Evolutionary conservation across 2,329 filamentous ascomycete species (phyloP).

Genomic region (Orbilia quercus): DNA sequence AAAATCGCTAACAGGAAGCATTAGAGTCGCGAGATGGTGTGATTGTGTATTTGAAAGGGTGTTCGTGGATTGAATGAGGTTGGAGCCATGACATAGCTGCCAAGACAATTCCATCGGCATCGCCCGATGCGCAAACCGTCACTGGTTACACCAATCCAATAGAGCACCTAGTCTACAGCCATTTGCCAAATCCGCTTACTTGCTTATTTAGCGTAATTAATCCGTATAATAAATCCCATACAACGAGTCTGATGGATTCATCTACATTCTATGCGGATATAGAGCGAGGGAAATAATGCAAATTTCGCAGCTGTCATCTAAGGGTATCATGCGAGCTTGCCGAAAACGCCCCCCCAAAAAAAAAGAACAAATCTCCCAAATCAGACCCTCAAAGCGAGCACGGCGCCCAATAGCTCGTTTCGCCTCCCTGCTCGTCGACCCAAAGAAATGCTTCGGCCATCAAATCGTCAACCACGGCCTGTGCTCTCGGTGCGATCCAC

Average conservation of each 20-base stretch:
- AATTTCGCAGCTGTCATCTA: not conserved
- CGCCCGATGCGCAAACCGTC: not conserved
- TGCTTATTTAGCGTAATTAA: too few relatives aligned
- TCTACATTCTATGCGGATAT: too few relatives aligned
- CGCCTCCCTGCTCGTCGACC: conserved; percentile 85
- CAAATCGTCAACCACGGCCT: conserved; percentile 89
- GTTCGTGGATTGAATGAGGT: not conserved
- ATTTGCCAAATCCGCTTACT: too few relatives aligned
- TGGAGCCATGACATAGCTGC: conserved; percentile 2
- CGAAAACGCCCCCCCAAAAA: not conserved
- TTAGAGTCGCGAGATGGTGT: too few relatives aligned
- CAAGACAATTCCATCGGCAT: conserved; percentile 1
- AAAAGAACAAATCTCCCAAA: not conserved
- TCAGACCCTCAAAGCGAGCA: conserved; percentile 16
- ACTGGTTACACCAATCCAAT: not conserved
- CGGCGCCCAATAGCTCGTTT: conserved; percentile 95
- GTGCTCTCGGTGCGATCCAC: conserved; percentile 86
- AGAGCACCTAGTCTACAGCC: too few relatives aligned
- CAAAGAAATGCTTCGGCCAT: conserved; percentile 90
- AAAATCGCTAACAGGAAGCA: not conserved
- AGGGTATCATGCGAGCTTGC: conserved; percentile 12
- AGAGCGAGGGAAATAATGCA: too few relatives aligned
- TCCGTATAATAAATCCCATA: too few relatives aligned
- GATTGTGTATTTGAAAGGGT: too few relatives aligned
- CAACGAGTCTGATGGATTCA: too few relatives aligned